phyloP scores from a whole-genome alignment of 257 asterid species.

The Galeopsis tetrahit region DNA sequence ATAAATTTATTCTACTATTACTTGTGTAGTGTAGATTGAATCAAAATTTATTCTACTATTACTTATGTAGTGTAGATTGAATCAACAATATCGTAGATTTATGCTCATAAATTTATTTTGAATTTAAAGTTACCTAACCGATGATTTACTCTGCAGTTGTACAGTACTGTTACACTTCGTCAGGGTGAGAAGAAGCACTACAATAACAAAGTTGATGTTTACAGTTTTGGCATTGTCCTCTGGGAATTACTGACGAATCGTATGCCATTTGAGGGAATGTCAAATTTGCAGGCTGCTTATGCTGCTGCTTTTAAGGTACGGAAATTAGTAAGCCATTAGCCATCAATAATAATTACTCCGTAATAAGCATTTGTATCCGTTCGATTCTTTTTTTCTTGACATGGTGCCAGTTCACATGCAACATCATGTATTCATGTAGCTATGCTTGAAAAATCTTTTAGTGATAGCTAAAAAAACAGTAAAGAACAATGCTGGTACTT shows the following conservation, averaged over 20 bases:
- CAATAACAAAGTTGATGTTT: conserved; percentile 92
- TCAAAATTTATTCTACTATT: neutral
- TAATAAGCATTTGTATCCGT: neutral
- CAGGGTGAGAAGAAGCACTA: conserved; percentile 99
- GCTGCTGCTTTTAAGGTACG: conserved; percentile 99
- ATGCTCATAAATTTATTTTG: neutral
- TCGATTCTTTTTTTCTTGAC: neutral
- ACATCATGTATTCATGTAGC: neutral
- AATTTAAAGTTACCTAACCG: conserved; percentile 10
- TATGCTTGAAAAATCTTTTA: neutral
- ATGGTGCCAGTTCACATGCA: neutral
- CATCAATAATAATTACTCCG: too few species aligned
- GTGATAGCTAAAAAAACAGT: neutral
- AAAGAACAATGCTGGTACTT: neutral
- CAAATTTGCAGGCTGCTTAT: conserved; percentile 98
- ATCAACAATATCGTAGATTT: neutral
- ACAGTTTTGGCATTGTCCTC: conserved; percentile 92
- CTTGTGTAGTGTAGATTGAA: neutral
- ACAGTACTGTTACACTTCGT: conserved; percentile 96
- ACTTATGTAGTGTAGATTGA: neutral
- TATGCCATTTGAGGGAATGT: conserved; percentile 98
- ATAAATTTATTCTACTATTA: neutral
- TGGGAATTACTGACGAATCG: conserved; percentile 93
- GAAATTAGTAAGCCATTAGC: neutral
- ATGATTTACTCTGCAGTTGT: conserved; percentile 64